Evolutionary conservation across 495 filamentous ascomycete genomes (phyloP), one percentile per base, ranked within the genome.

Genomic region (Penicillium arizonense): DNA sequence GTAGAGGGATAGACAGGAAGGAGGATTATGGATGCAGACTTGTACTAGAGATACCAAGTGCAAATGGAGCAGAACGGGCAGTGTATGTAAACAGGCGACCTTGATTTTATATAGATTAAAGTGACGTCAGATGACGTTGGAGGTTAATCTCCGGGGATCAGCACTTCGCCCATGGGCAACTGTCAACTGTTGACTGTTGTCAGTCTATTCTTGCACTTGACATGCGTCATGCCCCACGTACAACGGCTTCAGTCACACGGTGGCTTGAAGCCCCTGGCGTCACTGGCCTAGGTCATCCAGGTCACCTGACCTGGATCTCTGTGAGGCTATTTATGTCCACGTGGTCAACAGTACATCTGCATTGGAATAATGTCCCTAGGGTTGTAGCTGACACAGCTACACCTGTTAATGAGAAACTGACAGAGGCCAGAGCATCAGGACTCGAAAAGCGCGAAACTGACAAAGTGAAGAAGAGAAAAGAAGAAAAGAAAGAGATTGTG

Each of bases 81-180:
- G 0, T 4, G 14, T 23, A 6, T 11, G 18, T 38, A 13, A 34
- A 38, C 26, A 38, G n/a, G n/a, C 18, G 49, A 20, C 40, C 41
- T 32, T 44, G 50, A 32, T 52, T 52, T 52, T 44, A 52, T 37
- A 61, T 53, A 62, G 24, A 59, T 62, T 59, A 59, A 62, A 52
- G 53, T 62, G 59, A 62, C 59, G 56, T 62, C 59, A 62, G 44
- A 61, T 62, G 59, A 59, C 59, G 59, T 62, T 62, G 52, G 42
- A 47, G 36, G 5, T 43, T 36, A 45, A 56, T 56, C 11, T 50
- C 35, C 36, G 46, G 16, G 21, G 57, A 52, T 59, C 57, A 57
- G 23, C 47, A 33, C 10, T 23, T 46, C 9, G 18, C 28, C 45
- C 28, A 9, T 30, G 28, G 28, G 28, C 4, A 30, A 18, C 33